Evolutionary conservation across 1,284 basidiomycete species (phyloP), one percentile per base, ranked within the genome.

Genomic region (Peniophora sp.): DNA sequence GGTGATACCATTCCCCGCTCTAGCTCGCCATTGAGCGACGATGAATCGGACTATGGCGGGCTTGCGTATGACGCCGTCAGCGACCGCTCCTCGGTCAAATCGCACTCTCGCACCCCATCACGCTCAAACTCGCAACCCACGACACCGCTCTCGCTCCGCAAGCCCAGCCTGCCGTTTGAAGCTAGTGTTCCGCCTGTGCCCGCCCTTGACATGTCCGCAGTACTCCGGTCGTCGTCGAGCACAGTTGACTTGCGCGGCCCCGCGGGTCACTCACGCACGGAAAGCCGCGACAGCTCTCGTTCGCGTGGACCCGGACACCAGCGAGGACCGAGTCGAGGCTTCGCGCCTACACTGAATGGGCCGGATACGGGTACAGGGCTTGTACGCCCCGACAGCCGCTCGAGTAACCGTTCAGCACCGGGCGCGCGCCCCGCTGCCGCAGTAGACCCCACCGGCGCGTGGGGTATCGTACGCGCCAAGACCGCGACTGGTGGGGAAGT

Each of bases 401-500:
- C 37, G n/a, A 41, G 27, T 15, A 20, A 20, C n/a, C 37, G 37
- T 8, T 41, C 37, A 20, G 37, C 37, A 15, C 18, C 37, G 15
- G 18, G 37, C n/a, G 5, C 18, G 15, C 37, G 37, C 18, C n/a
- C n/a, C 6, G n/a, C 15, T n/a, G 55, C 59, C 20, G 50, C 57
- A 9, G 57, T 60, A 2, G 76, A 60, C 61, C 73, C 61, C 53
- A 66, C 57, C 12, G 62, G 62, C 24, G 62, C 62, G 27, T 41
- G 37, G 37, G 37, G 22, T 12, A 20, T 32, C 22, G 35, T 42
- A 39, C 45, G 24, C 24, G 47, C 27, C 47, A 54, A 1, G 50
- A 70, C 70, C 55, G 69, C 73, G 24, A 69, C 70, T 47, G 64
- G 72, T 47, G 63, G 71, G 55, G 64, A 61, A 54, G 62, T 57